A percentile compares a stretch with the other conserved stretches of the same genome.
Evolutionary conservation across 177 flowering plant genomes (phyloP).

Genomic region (Vitis hybrid): DNA sequence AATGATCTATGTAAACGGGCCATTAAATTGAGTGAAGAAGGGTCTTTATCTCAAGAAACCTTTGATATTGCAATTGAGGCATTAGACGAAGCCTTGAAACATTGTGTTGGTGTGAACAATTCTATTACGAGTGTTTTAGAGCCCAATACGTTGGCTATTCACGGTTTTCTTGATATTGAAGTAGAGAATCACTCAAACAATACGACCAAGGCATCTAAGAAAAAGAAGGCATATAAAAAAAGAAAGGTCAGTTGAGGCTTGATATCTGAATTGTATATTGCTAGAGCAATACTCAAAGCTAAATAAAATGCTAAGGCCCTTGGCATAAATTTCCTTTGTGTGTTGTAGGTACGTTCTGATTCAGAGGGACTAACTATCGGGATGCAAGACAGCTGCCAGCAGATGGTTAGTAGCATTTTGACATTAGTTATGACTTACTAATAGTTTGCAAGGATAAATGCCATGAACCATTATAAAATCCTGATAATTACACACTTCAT

Average conservation of each 20-base stretch:
- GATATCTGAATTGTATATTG: not conserved
- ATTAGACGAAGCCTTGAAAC: constrained; percentile 24
- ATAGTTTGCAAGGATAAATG: too few relatives aligned
- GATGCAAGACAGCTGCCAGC: constrained; percentile 16
- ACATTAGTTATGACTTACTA: not conserved
- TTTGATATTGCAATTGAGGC: constrained; percentile 24
- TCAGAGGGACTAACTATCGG: constrained; percentile 6
- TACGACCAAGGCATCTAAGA: constrained; percentile 18
- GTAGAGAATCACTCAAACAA: constrained; percentile 4
- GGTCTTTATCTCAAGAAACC: constrained; percentile 31
- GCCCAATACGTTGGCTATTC: constrained; percentile 1
- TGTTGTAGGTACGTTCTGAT: constrained; percentile 14
- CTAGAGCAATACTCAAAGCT: not conserved
- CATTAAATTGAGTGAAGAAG: constrained; percentile 30
- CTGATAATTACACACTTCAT: not conserved
- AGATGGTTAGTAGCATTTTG: constrained; percentile 19
- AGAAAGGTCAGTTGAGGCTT: constrained; percentile 19
- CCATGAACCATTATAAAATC: too few relatives aligned
- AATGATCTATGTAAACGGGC: constrained; percentile 32
- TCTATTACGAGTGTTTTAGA: constrained; percentile 12
- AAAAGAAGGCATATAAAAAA: constrained; percentile 24
- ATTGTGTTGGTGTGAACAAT: constrained; percentile 21
- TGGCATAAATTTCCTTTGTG: not conserved
- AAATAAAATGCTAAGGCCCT: not conserved
- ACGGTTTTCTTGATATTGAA: constrained; percentile 16